Evolutionary conservation across 352 stramenopile genomes (phyloP).

Genomic region (Pythium phragmitis): DNA sequence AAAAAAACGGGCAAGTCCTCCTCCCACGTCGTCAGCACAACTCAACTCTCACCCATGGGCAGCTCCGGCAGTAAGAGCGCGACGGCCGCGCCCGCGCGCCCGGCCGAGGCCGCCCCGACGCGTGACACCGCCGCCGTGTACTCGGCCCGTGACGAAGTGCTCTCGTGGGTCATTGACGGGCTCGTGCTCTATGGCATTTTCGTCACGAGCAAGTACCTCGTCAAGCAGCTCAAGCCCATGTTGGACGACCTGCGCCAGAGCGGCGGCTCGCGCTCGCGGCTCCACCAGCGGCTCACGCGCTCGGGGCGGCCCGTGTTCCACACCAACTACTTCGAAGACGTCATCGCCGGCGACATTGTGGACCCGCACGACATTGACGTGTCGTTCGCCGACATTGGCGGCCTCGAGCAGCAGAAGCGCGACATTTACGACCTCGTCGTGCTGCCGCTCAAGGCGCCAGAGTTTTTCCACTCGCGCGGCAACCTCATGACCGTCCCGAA

Average conservation of each 20-base stretch:
- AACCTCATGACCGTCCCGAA: conserved; percentile 90
- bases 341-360: conserved; percentile 94
- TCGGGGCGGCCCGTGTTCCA: conserved; percentile 66
- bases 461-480: conserved; percentile 89
- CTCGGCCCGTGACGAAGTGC: conserved; percentile 47
- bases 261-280: conserved; percentile 60
- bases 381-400: conserved; percentile 95
- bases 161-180: conserved; percentile 74
- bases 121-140: conserved; percentile 26
- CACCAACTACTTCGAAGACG: conserved; percentile 87
- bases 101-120: neutral
- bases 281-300: conserved; percentile 68
- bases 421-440: conserved; percentile 97
- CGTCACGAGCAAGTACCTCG: conserved; percentile 80
- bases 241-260: conserved; percentile 76
- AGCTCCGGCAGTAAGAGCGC: conserved; percentile 55
- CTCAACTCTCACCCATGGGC: conserved; percentile 38
- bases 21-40: neutral
- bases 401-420: conserved; percentile 94
- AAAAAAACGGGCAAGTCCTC: neutral
- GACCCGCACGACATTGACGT: conserved; percentile 92
- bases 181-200: conserved; percentile 85
- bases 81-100: conserved; percentile 19
- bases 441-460: conserved; percentile 88
- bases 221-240: conserved; percentile 85